Evolutionary conservation across 2,329 filamentous ascomycete genomes (phyloP), one percentile per base, ranked within the genome.

Genomic region (Pestalotiopsis sp.): DNA sequence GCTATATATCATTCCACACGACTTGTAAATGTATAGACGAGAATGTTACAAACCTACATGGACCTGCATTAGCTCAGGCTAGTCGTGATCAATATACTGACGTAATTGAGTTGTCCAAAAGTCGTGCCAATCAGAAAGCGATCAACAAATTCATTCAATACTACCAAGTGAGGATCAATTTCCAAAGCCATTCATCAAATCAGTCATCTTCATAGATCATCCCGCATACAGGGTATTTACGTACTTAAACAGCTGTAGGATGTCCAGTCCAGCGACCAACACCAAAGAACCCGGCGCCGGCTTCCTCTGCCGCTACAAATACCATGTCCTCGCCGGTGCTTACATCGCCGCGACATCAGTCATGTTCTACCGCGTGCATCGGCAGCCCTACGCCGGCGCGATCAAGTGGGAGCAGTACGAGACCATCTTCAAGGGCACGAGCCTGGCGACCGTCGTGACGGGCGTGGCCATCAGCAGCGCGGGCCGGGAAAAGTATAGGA

Each of bases 261-360:
- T 36, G 27, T 14, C 23, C 1, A 14, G 27, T 23, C 23, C 23
- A 58, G 17, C 11, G 20, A 13, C 23, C 23, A 27, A 17, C 17
- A n/a, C 14, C 45, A 4, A 59, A 6, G 7, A 36, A 36, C 2
- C 23, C 11, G 27, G 17, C 57, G 12, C 17, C 27, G 20, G 57
- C 11, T 25, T 49, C 52, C 61, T 69, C 49, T 14, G 38, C 41
- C 63, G 60, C 3, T 68, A 70, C 12, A 83, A 88, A 56, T 89
- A 92, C 71, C 91, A 93, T 68, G 90, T 93, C 73, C 90, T 93
- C 13, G 92, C 92, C 68, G 90, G 92, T 71, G 91, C 90, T 1
- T 92, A 90, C 1, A 90, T 91, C 3, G 90, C 91, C 0, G 90
- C 66, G 23, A 71, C 70, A 9, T 66, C 68, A 3, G 57, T 70